Conservation (phyloP, 495 filamentous ascomycete genomes). For the Penicillium ochrochloron region DNA sequence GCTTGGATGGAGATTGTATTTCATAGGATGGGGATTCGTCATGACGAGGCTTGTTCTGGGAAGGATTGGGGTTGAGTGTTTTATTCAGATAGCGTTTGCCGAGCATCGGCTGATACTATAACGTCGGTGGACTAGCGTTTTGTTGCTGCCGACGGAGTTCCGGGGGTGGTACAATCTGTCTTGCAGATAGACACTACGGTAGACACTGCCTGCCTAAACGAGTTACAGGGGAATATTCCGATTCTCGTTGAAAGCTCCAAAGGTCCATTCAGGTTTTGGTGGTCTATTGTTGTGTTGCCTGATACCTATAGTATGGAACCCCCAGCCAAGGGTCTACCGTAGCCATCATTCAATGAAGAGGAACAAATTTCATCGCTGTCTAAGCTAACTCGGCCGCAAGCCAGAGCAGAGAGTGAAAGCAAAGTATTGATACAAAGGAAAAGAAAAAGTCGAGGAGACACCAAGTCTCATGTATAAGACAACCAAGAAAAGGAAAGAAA, state of each 20-base stretch:
- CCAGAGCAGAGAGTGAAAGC: constrained; percentile 16
- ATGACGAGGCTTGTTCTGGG: not conserved
- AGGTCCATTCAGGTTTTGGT: too few species aligned
- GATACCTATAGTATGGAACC: not conserved
- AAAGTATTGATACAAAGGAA: constrained; percentile 29
- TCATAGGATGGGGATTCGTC: not conserved
- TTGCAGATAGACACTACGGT: not conserved
- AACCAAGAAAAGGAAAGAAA: constrained; percentile 16
- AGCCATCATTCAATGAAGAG: not conserved
- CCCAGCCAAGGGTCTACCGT: not conserved
- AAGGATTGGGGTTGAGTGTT: not conserved
- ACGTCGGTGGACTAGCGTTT: not conserved
- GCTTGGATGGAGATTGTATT: not conserved
- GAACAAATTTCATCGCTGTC: not conserved
- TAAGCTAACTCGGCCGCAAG: constrained; percentile 2
- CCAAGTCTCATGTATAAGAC: constrained; percentile 20
- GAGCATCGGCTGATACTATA: constrained; percentile 3
- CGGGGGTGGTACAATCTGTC: not conserved
- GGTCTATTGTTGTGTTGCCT: not conserved
- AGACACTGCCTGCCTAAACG: not conserved
- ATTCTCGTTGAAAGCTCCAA: not conserved
- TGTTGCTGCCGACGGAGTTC: not conserved
- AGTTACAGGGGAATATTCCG: not conserved
- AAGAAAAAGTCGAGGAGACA: constrained; percentile 22
- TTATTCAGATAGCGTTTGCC: constrained; percentile 1